Base-by-base conservation (phyloP, 2,329 filamentous ascomycete genomes). In the Sclerotinia subarctica region DNA sequence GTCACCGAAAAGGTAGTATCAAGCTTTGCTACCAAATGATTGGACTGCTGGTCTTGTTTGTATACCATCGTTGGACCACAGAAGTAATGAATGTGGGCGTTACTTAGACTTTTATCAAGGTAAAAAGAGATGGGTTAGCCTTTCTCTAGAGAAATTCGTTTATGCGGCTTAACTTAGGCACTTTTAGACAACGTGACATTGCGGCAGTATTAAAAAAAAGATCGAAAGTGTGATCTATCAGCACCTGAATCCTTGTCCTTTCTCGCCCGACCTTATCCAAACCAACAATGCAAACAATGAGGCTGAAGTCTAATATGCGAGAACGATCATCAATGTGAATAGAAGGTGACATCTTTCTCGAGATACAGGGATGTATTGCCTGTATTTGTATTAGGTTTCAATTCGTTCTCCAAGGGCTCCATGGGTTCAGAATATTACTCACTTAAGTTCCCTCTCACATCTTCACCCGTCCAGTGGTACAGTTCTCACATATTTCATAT, bases 391-490 rank as follows among this genome's bases (percentile, higher is more conserved):
- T 67, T 46, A 67, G 56, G 47, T 29, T 32, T 2, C 7, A 6
- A 24, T 21, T 35, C 26, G 44, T 32, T 29, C 17, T 35, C 21
- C 11, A 67, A 62, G 4, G 5, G 29, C 46, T 32, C 35, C 26
- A 24, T 21, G 13, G 13, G 29, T 56, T 47, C 3, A 51, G 15
- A 21, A 21, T 44, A 26, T 32, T 62, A 67, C 65, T 53, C 15
- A 67, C 47, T 42, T 59, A 53, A 7, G 24, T 44, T 21, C 32
- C 56, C 17, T 46, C 65, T 38, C 46, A 24, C 1, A n/a, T 24
- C 62, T 62, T 21, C 21, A 67, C 47, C 56, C 24, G 52, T 11
- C 62, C n/a, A 44, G 6, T 62, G 21, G 2, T 32, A 32, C 65
- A 67, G 26, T 62, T 1, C 11, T 0, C 13, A 21, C 56, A 67